Percentiles rank a stretch among this genome's conserved stretches.
phyloP scores from a whole-genome alignment of 192 early-diverging fungal genomes.

The Mortierella alpina region DNA sequence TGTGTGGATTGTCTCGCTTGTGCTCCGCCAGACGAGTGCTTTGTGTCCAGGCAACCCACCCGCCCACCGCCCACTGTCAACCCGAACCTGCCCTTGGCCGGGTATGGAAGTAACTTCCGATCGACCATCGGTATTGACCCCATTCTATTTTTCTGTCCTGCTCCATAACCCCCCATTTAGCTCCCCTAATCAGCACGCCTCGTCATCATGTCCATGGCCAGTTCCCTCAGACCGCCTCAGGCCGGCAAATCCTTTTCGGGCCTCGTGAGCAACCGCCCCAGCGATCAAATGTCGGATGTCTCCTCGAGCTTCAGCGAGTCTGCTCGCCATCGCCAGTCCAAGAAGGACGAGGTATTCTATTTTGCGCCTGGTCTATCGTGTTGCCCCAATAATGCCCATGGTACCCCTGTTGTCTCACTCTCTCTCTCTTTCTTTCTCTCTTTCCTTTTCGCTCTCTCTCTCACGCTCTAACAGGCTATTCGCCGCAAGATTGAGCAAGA shows the following conservation, averaged over 20 bases:
- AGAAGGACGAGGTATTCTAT: constrained; percentile 56
- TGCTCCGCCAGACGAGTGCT: too few relatives aligned
- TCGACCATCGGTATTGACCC: not conserved
- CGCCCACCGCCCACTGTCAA: too few relatives aligned
- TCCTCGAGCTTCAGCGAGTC: constrained; percentile 54
- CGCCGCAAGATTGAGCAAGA: constrained; percentile 82
- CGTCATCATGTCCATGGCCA: constrained; percentile 50
- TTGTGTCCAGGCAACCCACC: too few relatives aligned
- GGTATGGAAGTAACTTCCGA: not conserved
- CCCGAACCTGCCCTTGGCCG: too few relatives aligned
- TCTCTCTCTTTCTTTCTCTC: not conserved
- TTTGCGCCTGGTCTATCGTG: not conserved
- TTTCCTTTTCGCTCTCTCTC: not conserved
- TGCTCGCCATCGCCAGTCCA: constrained; percentile 55
- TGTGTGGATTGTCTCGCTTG: too few relatives aligned
- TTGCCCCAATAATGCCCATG: not conserved
- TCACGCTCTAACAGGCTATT: constrained; percentile 58
- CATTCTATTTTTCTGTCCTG: not conserved
- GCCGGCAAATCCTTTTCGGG: constrained; percentile 45
- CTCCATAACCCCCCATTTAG: not conserved
- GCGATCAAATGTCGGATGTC: constrained; percentile 55
- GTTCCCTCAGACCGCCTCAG: constrained; percentile 53
- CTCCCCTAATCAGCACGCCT: not conserved
- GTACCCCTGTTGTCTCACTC: not conserved
- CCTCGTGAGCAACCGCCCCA: constrained; percentile 39